phyloP scores from a whole-genome alignment of 331 rosid genomes.

The Pyracantha coccinea region DNA sequence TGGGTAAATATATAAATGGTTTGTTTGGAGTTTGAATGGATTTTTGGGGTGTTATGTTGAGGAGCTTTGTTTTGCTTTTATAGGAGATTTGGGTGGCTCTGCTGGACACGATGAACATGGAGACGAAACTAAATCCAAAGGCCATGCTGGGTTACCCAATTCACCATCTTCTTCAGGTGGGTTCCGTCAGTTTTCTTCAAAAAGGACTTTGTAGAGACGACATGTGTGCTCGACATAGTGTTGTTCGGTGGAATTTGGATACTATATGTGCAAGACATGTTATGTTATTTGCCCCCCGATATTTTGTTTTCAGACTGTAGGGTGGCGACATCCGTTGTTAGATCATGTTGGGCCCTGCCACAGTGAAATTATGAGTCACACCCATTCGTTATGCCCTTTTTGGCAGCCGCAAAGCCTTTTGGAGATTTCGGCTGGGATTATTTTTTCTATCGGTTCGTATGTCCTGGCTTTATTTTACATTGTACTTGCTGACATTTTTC shows the following conservation, averaged over 20 bases:
- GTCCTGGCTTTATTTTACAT: slow-evolving; percentile 71
- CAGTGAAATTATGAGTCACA: slow-evolving; percentile 69
- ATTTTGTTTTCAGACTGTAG: slow-evolving; percentile 75
- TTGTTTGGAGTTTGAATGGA: neutral
- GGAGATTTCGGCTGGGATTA: slow-evolving; percentile 65
- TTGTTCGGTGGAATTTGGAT: slow-evolving; percentile 74
- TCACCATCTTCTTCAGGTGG: slow-evolving; percentile 99
- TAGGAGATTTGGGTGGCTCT: slow-evolving; percentile 98
- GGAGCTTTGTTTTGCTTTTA: neutral
- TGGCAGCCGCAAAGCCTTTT: slow-evolving; percentile 64
- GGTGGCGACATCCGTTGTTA: slow-evolving; percentile 71
- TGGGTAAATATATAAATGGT: neutral
- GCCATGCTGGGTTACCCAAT: slow-evolving; percentile 67
- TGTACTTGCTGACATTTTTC: slow-evolving; percentile 49
- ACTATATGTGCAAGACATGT: slow-evolving; percentile 69
- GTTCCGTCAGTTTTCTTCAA: slow-evolving; percentile 98
- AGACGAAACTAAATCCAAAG: slow-evolving; percentile 55
- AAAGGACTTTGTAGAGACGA: slow-evolving; percentile 92
- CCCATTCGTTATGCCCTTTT: slow-evolving; percentile 42
- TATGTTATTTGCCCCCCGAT: slow-evolving; percentile 70
- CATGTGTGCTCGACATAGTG: slow-evolving; percentile 86
- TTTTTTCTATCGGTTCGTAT: slow-evolving; percentile 80
- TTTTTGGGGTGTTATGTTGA: neutral
- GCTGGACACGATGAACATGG: slow-evolving; percentile 62
- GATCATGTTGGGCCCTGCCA: slow-evolving; percentile 64